Percentiles rank a stretch among this genome's conserved stretches.
phyloP scores from a whole-genome alignment of 129 eudicot species.

The Cynara cardunculus region DNA sequence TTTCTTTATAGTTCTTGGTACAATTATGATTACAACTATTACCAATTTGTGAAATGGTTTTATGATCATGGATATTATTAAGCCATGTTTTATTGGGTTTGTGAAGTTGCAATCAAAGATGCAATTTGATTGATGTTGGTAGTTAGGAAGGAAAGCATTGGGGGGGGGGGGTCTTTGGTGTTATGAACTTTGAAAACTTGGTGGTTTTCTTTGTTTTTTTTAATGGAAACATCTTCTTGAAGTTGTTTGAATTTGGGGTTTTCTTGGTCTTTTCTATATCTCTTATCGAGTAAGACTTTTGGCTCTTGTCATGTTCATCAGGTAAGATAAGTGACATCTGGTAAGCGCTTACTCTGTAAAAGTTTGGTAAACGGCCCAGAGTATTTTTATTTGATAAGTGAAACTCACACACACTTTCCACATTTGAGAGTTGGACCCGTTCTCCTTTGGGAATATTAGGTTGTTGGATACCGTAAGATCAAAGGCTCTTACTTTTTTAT shows the following conservation, averaged over 20 bases:
- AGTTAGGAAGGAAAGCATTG: neutral
- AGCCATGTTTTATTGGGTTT: neutral
- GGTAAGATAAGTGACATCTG: no score
- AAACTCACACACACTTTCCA: no score
- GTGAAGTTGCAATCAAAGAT: conserved; percentile 14
- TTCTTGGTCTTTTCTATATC: neutral
- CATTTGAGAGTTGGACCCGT: no score
- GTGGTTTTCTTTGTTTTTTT: neutral
- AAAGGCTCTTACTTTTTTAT: no score
- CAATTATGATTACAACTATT: neutral
- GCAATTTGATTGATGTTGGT: neutral
- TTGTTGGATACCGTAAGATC: no score
- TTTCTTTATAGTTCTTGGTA: neutral
- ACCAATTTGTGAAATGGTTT: neutral
- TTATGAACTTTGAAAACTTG: neutral
- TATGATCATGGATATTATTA: neutral
- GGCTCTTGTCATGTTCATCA: no score
- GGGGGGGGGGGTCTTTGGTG: no score
- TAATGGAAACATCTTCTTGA: neutral
- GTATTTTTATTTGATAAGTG: no score
- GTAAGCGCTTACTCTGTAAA: no score
- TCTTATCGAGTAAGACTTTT: no score
- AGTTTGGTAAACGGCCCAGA: no score
- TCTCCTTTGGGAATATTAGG: no score
- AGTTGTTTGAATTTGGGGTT: neutral